These are phyloP conservation scores for Baudoinia panamericana DNA, from an alignment of 495 filamentous ascomycete genomes.

Conservation along the genomic window DNA sequence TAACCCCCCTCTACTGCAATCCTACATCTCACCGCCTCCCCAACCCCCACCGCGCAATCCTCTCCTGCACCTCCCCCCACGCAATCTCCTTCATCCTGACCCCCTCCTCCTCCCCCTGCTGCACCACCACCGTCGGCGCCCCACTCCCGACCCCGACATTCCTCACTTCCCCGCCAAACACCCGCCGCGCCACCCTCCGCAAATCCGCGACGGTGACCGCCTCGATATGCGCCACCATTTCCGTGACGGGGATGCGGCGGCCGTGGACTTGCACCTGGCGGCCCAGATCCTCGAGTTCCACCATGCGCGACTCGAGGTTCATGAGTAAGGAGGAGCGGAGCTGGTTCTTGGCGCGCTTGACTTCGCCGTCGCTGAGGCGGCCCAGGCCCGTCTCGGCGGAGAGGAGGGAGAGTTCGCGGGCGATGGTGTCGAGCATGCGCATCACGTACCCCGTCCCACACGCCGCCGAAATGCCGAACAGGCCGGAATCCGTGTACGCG, in stretches of 20 bases:
- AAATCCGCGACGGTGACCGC: constrained; percentile 68
- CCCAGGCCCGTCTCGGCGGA: constrained; percentile 57
- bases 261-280: constrained; percentile 93
- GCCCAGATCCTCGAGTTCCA: constrained; percentile 95
- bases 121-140: constrained; percentile 85
- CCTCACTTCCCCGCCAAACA: constrained; percentile 62
- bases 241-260: constrained; percentile 72
- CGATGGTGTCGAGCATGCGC: constrained; percentile 85
- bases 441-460: constrained; percentile 63
- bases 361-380: constrained; percentile 61
- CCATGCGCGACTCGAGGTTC: constrained; percentile 96
- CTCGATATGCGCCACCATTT: constrained; percentile 88
- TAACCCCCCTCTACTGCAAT: too few relatives aligned
- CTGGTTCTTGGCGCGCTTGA: constrained; percentile 96
- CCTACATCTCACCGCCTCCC: constrained; percentile 53
- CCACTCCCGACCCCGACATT: constrained; percentile 73
- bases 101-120: constrained; percentile 54
- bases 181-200: constrained; percentile 63
- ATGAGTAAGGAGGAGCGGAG: constrained; percentile 80
- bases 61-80: constrained; percentile 84
- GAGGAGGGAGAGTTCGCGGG: constrained; percentile 68
- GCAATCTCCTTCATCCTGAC: constrained; percentile 43
- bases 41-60: constrained; percentile 70
- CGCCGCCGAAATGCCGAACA: constrained; percentile 84
- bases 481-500: constrained; percentile 84